phyloP scores from a whole-genome alignment of 2,329 filamentous ascomycete genomes.

The Moelleriella libera region DNA sequence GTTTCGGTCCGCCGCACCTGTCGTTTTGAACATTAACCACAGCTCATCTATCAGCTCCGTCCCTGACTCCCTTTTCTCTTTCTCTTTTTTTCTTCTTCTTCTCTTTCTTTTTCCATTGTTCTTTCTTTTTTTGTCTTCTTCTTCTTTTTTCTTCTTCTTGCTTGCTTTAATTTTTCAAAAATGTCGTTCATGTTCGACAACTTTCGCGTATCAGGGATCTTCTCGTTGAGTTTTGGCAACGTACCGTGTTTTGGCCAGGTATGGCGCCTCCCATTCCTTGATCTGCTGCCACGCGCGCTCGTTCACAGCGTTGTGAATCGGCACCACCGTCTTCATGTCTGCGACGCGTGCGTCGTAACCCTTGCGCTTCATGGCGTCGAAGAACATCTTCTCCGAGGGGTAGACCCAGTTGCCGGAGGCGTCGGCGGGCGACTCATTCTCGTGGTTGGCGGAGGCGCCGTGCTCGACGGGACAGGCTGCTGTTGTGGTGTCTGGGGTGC shows the following conservation, averaged over 20 bases:
- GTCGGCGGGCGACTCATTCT: constrained; percentile 63
- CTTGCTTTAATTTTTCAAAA: too few species aligned
- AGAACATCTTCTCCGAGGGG: constrained; percentile 94
- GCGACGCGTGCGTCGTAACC: constrained; percentile 54
- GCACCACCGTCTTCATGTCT: constrained; percentile 86
- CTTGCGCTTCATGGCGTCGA: constrained; percentile 91
- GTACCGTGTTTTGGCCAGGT: constrained; percentile 40
- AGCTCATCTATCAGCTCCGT: too few species aligned
- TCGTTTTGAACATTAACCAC: too few species aligned
- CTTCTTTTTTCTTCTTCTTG: neutral
- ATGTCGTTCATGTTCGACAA: too few species aligned
- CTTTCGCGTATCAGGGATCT: too few species aligned
- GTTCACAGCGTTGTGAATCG: constrained; percentile 97
- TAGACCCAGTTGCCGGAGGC: constrained; percentile 88
- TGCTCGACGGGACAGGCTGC: constrained; percentile 23
- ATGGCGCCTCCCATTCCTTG: constrained; percentile 70
- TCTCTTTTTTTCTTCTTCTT: too few species aligned
- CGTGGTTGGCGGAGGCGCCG: constrained; percentile 52
- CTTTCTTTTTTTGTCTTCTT: neutral
- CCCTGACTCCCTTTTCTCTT: too few species aligned
- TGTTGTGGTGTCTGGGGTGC: constrained; percentile 9
- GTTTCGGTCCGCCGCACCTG: constrained; percentile 57
- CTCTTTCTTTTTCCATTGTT: too few species aligned
- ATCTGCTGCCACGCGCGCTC: constrained; percentile 94
- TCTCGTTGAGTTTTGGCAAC: neutral